Conservation (phyloP, 164 flowering plant species). For the Chimonanthus salicifolius region DNA sequence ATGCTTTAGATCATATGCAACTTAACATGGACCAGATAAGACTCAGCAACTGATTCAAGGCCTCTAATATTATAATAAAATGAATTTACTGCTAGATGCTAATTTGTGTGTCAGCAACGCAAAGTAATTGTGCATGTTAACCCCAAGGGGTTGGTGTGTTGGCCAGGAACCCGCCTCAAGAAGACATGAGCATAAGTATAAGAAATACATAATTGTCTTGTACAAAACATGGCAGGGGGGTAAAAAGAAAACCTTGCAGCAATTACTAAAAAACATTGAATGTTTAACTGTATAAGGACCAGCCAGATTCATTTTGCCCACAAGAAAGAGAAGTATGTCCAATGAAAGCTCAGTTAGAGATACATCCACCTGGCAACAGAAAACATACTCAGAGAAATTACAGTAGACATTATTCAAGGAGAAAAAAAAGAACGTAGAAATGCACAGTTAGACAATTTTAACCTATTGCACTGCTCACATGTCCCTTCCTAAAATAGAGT, state of each 20-base stretch:
- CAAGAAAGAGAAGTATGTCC: conserved; percentile 73
- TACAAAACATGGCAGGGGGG: conserved; percentile 2
- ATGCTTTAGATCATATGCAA: background rate
- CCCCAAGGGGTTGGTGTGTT: too few species aligned
- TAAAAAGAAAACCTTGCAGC: conserved; percentile 67
- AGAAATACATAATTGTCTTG: background rate
- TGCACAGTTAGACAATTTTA: background rate
- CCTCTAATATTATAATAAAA: background rate
- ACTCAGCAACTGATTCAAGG: background rate
- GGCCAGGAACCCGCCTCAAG: background rate
- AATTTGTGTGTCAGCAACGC: background rate
- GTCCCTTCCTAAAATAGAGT: conserved; percentile 45
- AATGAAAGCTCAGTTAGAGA: conserved; percentile 65
- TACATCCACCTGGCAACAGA: conserved; percentile 48
- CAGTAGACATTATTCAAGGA: background rate
- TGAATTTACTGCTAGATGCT: background rate
- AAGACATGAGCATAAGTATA: background rate
- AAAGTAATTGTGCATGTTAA: too few species aligned
- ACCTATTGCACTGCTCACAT: conserved; percentile 35
- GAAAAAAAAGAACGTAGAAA: background rate
- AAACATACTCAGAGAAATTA: conserved; percentile 7
- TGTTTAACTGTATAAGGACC: conserved; percentile 79
- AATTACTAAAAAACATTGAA: conserved; percentile 55
- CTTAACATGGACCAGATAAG: background rate
- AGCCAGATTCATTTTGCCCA: conserved; percentile 72